A percentile compares a stretch with the other conserved stretches of the same genome.
These are phyloP conservation scores for Calonectria pteridis DNA, from an alignment of 2,329 filamentous ascomycete genomes.

Conservation along the genomic window DNA sequence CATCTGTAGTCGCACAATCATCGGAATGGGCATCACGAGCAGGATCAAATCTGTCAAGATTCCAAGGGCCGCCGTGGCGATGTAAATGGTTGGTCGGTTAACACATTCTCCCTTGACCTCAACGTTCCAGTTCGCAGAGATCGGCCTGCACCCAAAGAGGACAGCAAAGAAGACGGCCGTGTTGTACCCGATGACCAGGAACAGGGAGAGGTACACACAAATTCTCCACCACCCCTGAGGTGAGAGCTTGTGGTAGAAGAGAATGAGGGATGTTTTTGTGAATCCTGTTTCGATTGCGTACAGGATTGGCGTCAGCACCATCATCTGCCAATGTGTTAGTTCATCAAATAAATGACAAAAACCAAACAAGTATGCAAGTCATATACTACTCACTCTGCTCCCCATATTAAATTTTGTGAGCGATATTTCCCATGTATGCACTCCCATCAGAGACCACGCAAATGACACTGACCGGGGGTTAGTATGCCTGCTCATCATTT, in stretches of 20 bases:
- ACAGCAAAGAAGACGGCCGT: slow-evolving; percentile 50
- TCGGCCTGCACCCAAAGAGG: slow-evolving; percentile 53
- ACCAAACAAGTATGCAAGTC: slow-evolving; percentile 22
- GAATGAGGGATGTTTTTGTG: slow-evolving; percentile 53
- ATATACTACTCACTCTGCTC: slow-evolving; percentile 25
- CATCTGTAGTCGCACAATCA: slow-evolving; percentile 59
- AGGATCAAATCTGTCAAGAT: slow-evolving; percentile 62
- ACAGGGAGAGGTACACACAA: slow-evolving; percentile 46
- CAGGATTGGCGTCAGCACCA: slow-evolving; percentile 37
- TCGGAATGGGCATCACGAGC: slow-evolving; percentile 59
- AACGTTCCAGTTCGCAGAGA: slow-evolving; percentile 48
- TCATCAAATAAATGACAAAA: background rate
- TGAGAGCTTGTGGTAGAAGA: slow-evolving; percentile 54
- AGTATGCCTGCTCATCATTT: background rate
- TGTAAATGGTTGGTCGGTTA: slow-evolving; percentile 43
- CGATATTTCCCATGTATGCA: slow-evolving; percentile 49
- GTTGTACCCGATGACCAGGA: slow-evolving; percentile 49
- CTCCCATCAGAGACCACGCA: slow-evolving; percentile 36
- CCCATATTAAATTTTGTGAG: slow-evolving; percentile 33
- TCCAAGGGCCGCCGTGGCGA: slow-evolving; percentile 57
- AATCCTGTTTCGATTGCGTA: slow-evolving; percentile 46
- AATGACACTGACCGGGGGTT: slow-evolving; percentile 24
- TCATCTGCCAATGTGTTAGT: slow-evolving; percentile 45
- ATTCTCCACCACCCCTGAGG: slow-evolving; percentile 50
- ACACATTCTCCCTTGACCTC: slow-evolving; percentile 53